Base-by-base conservation (phyloP, 2,329 filamentous ascomycete genomes). In the Arachnomyces sp. region DNA sequence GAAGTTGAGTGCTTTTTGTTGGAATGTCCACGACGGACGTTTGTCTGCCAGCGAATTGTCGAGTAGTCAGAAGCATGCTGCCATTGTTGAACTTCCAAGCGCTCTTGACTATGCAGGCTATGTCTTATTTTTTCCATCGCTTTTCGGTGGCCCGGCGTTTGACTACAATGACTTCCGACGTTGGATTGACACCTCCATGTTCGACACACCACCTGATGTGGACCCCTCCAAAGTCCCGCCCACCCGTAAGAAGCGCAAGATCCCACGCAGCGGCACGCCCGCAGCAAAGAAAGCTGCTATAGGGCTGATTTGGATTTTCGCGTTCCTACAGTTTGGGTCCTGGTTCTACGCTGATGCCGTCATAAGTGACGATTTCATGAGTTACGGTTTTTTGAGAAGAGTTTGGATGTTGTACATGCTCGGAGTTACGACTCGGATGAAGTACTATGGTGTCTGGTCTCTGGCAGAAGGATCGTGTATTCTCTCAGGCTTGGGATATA, bases 381-480 rank as follows among this genome's bases (percentile, higher is more conserved):
- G 74, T 4, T 82, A 84, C 55, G 73, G 75, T 30, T 78, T 96
- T 55, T 52, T 82, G 30, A 77, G 77, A 40, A 80, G 90, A 33
- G 68, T 95, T 31, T 88, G 82, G 71, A 73, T 84, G 45, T 68
- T 96, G 43, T 82, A 96, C 60, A 83, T 93, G 75, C 75, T 95
- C 37, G 86, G 82, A 39, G 73, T 96, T 33, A 84, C 85, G 1
- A 74, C 84, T 4, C 80, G 92, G 15, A 78, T 86, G 54, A 98
- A 98, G 67, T 98, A 95, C 67, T 98, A 98, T 55, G 92, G 88
- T 28, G 88, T 95, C 3, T 98, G 92, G 92, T 81, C 79, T 30
- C 66, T 98, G 51, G 89, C 90, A 0, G 92, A 98, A 63, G 92
- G 92, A 13, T 81, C 90, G 13, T 98, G 92, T 57, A 95, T 98